Base-by-base conservation (phyloP, 2,329 filamentous ascomycete genomes). In the Zymoseptoria passerinii region DNA sequence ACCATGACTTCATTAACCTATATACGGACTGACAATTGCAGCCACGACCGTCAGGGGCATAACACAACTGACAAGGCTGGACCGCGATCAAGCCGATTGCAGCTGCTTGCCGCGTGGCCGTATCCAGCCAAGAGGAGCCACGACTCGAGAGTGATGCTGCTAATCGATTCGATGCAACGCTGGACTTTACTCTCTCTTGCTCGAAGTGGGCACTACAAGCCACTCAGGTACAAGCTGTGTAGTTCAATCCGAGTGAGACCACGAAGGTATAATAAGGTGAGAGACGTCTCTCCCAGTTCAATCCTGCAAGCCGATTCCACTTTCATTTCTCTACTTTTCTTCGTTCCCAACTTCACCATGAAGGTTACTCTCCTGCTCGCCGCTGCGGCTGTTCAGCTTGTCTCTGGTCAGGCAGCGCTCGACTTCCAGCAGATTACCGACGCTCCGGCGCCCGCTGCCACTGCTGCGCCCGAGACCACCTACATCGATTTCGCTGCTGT, bases 391-490 rank as follows among this genome's bases (percentile, higher is more conserved):
- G 56, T 52, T 23, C 56, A 52, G 13, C 44, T 58, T 49, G 52
- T 52, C n/a, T 7, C 54, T 40, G 56, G 48, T 20, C 56, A 58
- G 18, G 56, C 44, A 49, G 35, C 19, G 16, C 52, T 58, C 44
- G 23, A 58, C 50, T 48, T 51, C 40, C 27, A 53, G 29, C 48
- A 55, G 23, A 55, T 58, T 10, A 55, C 29, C 52, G 51, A 58
- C 51, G 56, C 56, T 8, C 52, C 56, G 7, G 56, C 56, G 3
- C 56, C 56, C 6, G 50, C 56, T 55, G 56, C 56, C 5, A 58
- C 56, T 35, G 56, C 56, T 54, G 40, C 56, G 4, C 56, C 56
- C n/a, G 48, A 58, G 56, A 52, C 54, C 44, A 55, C 53, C 20
- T 20, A 10, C 13, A 53, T 58, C 48, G 56, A 58, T 16, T n/a